Base-by-base conservation (phyloP, 2,329 filamentous ascomycete genomes). In the Pestalotiopsis sp. region DNA sequence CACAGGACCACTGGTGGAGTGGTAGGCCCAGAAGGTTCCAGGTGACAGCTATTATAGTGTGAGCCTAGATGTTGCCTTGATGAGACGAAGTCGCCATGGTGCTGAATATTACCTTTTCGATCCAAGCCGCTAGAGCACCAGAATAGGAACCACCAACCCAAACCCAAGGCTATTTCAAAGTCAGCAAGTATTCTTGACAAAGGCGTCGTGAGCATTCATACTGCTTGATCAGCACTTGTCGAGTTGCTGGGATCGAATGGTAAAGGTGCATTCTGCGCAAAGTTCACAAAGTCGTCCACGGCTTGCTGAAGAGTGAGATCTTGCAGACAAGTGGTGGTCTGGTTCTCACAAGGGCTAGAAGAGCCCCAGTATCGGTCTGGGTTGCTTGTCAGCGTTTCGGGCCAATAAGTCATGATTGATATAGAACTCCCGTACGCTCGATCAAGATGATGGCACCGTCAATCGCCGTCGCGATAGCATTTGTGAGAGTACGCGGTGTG, bases 1-100 rank as follows among this genome's bases (percentile, higher is more conserved):
- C 1, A 90, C 86, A 0, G 86, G 85, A 0, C 84, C 88, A 73
- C 84, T 87, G 38, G 85, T 86, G 2, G 87, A 80, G 75, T 88
- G 86, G 71, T 89, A 90, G 1, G 87, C 87, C 87, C 87, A 90
- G 76, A 88, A 87, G 0, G 86, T 89, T 7, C 85, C 87, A 0
- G 87, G 86, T 1, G 82, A 78, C 2, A 84, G 68, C 71, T 68
- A 61, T n/a, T 4, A 14, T 3, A 38, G 11, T n/a, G 20, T 57
- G 9, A 57, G 64, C 23, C 7, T 23, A 38, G 11, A n/a, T 6
- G 5, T 52, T 12, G 31, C n/a, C 7, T 61, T 11, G 31, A 36
- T 36, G n/a, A 4, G 27, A 62, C 13, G 17, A 11, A 36, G 20
- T 36, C 25, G 5, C 13, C 17, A 5, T 27, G 27, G 12, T 5